These are phyloP conservation scores for Aspergillus kassunensis DNA, from an alignment of 495 filamentous ascomycete genomes.

Conservation along the genomic window DNA sequence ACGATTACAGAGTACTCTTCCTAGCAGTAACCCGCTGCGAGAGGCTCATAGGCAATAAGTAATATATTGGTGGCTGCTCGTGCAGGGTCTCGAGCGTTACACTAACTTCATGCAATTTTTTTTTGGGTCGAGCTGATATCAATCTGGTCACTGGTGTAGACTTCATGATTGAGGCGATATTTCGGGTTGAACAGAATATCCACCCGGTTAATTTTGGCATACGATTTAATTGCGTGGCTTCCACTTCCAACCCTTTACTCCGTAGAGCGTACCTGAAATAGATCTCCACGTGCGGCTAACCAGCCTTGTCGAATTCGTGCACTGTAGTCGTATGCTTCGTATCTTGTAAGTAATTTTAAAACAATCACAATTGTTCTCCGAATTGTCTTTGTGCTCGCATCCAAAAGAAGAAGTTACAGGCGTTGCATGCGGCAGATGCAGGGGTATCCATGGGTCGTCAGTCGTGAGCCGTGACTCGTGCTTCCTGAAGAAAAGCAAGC, in stretches of 20 bases:
- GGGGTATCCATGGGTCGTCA: too few species aligned
- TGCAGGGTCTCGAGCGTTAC: constrained; percentile 1
- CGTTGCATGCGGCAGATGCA: not conserved
- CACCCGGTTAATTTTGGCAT: not conserved
- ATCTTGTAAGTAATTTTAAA: not conserved
- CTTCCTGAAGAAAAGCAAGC: too few species aligned
- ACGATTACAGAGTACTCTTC: too few species aligned
- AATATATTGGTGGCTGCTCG: not conserved
- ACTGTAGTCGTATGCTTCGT: not conserved
- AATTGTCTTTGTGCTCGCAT: not conserved
- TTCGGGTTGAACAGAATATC: not conserved
- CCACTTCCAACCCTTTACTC: not conserved
- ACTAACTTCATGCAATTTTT: not conserved
- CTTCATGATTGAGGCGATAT: not conserved
- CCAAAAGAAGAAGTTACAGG: not conserved
- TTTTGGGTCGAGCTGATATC: not conserved
- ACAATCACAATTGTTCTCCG: not conserved
- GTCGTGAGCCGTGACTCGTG: too few species aligned
- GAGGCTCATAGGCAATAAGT: not conserved
- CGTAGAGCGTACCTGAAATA: not conserved
- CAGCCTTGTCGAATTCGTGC: not conserved
- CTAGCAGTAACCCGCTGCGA: not conserved
- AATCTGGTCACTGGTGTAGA: not conserved
- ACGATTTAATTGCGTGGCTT: not conserved
- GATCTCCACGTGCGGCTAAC: not conserved